phyloP scores from a whole-genome alignment of 768 basidiomycete genomes.

The Suillus americanus region DNA sequence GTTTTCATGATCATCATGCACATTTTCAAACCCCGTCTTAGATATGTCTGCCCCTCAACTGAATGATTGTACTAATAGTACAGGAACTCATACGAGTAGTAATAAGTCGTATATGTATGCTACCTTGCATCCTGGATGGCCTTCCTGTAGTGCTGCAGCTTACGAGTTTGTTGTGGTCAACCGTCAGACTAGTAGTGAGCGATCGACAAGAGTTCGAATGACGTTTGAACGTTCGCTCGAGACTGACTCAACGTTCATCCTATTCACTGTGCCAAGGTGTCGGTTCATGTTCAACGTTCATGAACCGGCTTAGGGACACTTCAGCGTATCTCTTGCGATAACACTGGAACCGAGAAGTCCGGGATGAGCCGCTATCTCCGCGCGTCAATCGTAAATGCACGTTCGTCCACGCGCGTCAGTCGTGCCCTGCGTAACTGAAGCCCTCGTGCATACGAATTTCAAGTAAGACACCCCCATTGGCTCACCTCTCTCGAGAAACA shows the following conservation, averaged over 20 bases:
- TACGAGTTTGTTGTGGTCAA: background rate
- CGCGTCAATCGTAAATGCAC: constrained; percentile 4
- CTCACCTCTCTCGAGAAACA: background rate
- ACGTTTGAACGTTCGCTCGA: background rate
- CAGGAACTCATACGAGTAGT: background rate
- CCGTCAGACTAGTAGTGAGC: background rate
- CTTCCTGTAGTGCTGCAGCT: too few relatives aligned
- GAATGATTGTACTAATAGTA: background rate
- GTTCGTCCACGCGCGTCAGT: background rate
- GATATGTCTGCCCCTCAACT: background rate
- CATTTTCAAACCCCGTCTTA: background rate
- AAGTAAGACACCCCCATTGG: background rate
- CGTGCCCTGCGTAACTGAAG: background rate
- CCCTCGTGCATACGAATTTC: constrained; percentile 9
- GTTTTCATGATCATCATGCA: background rate
- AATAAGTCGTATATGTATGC: background rate
- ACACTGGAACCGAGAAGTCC: background rate
- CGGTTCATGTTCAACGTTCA: background rate
- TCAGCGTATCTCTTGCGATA: background rate
- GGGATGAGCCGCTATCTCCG: background rate
- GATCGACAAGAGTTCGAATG: background rate
- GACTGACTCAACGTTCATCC: background rate
- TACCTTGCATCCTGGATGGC: background rate
- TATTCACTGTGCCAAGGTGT: background rate
- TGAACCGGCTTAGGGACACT: background rate